A percentile compares a stretch with the other conserved stretches of the same genome.
phyloP scores from a whole-genome alignment of 2,329 filamentous ascomycete species.

The Xylaria arbuscula region DNA sequence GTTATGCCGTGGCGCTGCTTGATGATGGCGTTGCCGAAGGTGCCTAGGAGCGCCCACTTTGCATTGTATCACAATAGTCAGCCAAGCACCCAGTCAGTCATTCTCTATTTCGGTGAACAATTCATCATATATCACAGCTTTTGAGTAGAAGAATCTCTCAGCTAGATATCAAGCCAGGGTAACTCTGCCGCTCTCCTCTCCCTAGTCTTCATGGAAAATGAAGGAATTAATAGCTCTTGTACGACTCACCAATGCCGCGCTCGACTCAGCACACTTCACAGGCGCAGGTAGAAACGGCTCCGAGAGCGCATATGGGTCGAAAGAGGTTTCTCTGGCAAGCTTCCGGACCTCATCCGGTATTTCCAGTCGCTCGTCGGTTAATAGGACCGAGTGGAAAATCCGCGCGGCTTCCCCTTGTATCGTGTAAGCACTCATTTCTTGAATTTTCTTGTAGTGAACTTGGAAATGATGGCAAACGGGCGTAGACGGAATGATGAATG shows the following conservation, averaged over 20 bases:
- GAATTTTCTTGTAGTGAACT: background rate
- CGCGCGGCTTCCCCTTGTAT: constrained; percentile 48
- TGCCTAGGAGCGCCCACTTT: constrained; percentile 47
- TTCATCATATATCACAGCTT: no score
- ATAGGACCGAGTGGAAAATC: constrained; percentile 44
- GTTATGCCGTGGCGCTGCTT: constrained; percentile 39
- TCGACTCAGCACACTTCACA: constrained; percentile 48
- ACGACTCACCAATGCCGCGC: constrained; percentile 43
- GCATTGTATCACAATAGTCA: background rate
- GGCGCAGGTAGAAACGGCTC: constrained; percentile 47
- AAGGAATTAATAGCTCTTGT: background rate
- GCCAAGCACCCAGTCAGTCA: background rate
- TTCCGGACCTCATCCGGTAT: constrained; percentile 43
- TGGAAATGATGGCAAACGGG: background rate
- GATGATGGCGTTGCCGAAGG: constrained; percentile 47
- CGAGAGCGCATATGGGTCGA: constrained; percentile 42
- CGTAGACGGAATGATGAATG: background rate
- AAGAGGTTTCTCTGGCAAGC: constrained; percentile 42
- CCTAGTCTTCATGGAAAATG: background rate
- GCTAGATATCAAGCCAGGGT: background rate
- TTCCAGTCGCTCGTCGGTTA: constrained; percentile 44
- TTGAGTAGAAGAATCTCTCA: background rate
- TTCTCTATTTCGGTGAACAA: background rate
- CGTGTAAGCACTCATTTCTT: constrained; percentile 40
- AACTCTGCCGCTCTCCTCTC: background rate